A percentile compares a stretch with the other conserved stretches of the same genome.
These are phyloP conservation scores for Umbelopsis sp. DNA, from an alignment of 192 early-diverging fungal genomes.

Conservation along the genomic window DNA sequence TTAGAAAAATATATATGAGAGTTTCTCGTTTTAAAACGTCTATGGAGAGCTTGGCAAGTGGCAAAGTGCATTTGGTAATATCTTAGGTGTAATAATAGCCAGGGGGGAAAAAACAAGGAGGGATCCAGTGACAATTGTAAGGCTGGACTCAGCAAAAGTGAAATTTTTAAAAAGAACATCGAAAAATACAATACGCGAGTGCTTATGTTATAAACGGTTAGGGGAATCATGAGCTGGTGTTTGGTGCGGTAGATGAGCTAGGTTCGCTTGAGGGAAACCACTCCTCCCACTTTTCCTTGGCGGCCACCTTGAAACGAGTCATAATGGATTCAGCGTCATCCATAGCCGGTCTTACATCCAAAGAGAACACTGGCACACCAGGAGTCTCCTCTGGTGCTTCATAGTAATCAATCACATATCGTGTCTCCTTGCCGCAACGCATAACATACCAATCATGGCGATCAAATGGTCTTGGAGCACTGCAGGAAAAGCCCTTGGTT, in stretches of 20 bases:
- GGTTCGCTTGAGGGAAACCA: constrained; percentile 31
- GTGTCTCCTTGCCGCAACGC: constrained; percentile 83
- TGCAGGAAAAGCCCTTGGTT: constrained; percentile 25
- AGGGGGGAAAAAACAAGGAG: no score
- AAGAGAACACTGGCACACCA: constrained; percentile 82
- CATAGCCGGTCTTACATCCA: constrained; percentile 94
- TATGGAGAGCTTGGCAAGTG: no score
- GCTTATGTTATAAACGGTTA: not conserved
- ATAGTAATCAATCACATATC: constrained; percentile 99
- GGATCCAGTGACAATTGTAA: not conserved
- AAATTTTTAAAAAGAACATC: not conserved
- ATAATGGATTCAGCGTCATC: constrained; percentile 71
- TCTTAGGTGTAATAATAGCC: no score
- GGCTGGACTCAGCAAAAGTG: not conserved
- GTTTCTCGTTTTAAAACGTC: no score
- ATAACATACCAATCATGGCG: constrained; percentile 97
- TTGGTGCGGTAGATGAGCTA: not conserved
- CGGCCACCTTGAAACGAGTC: constrained; percentile 67
- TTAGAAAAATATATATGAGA: no score
- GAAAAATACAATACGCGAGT: not conserved
- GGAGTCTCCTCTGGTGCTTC: constrained; percentile 67
- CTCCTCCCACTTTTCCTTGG: constrained; percentile 50
- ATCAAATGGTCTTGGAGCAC: constrained; percentile 91
- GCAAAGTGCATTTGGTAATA: no score
- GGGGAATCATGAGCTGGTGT: constrained; percentile 15